Evolutionary conservation across 441 rosid genomes (phyloP).

Genomic region (Daphne laureola): DNA sequence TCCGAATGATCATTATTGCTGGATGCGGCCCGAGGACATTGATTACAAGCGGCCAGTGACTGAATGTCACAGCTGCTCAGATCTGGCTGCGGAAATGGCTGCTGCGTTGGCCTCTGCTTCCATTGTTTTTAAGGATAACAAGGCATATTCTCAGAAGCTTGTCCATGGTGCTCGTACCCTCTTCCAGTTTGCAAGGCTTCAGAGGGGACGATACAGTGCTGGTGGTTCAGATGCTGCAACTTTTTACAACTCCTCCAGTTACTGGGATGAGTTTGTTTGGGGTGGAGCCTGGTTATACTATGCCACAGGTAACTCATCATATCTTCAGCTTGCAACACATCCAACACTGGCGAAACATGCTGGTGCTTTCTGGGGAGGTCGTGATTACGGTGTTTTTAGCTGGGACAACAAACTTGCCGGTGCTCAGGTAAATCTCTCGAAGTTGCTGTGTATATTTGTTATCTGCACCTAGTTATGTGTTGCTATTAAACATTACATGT

Average conservation of each 20-base stretch:
- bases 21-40: constrained; percentile 99
- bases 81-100: constrained; percentile 94
- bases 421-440: constrained; percentile 50
- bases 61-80: constrained; percentile 50
- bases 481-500: too few species aligned
- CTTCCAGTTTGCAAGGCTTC: constrained; percentile 47
- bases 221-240: constrained; percentile 39
- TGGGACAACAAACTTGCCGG: constrained; percentile 97
- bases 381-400: constrained; percentile 68
- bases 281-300: constrained; percentile 88
- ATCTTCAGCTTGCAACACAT: constrained; percentile 57
- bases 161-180: constrained; percentile 78
- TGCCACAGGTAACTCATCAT: constrained; percentile 72
- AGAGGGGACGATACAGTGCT: constrained; percentile 66
- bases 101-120: constrained; percentile 93
- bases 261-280: constrained; percentile 88
- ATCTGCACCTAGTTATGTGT: too few species aligned
- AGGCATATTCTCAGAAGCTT: constrained; percentile 68
- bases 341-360: constrained; percentile 49
- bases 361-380: constrained; percentile 64
- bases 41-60: constrained; percentile 44
- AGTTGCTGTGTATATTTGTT: too few species aligned
- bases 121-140: constrained; percentile 83
- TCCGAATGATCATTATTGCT: constrained; percentile 80
- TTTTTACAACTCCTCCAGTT: constrained; percentile 64